phyloP scores from a whole-genome alignment of 192 early-diverging fungal genomes.

The Gigaspora rosea region DNA sequence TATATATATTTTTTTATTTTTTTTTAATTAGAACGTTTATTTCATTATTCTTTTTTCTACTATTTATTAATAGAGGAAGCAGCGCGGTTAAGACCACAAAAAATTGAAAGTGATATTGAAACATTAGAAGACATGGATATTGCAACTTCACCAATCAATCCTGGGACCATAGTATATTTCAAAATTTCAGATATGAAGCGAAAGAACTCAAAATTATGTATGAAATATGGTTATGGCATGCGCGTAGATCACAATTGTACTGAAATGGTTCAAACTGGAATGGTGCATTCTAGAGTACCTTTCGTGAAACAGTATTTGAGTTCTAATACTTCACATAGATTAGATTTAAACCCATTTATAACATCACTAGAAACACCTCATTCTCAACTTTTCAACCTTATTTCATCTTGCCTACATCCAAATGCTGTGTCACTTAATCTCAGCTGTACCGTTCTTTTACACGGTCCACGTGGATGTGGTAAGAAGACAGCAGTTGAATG shows the following conservation, averaged over 20 bases:
- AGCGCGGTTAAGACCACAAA: constrained; percentile 46
- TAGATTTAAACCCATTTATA: constrained; percentile 36
- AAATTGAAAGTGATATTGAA: constrained; percentile 43
- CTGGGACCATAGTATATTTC: constrained; percentile 53
- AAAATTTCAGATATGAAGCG: constrained; percentile 48
- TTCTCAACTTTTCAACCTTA: constrained; percentile 56
- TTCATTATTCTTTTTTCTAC: not conserved
- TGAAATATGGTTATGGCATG: not conserved
- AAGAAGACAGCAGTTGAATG: constrained; percentile 71
- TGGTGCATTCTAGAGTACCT: constrained; percentile 62
- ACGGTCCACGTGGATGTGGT: constrained; percentile 82
- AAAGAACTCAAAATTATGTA: constrained; percentile 24
- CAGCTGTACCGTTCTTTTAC: constrained; percentile 70
- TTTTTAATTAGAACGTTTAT: not conserved
- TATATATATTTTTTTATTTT: not conserved
- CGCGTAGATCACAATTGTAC: constrained; percentile 56
- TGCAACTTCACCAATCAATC: constrained; percentile 1
- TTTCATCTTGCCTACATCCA: constrained; percentile 75
- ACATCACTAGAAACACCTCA: constrained; percentile 42
- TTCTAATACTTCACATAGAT: constrained; percentile 39
- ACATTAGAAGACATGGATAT: constrained; percentile 40
- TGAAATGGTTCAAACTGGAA: constrained; percentile 64
- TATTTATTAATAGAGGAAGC: constrained; percentile 44
- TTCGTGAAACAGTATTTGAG: constrained; percentile 33
- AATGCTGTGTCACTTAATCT: constrained; percentile 66